Evolutionary conservation across 306 rosid species (phyloP), one percentile per base, ranked within the genome.

Genomic region (Boehmeria nivea): DNA sequence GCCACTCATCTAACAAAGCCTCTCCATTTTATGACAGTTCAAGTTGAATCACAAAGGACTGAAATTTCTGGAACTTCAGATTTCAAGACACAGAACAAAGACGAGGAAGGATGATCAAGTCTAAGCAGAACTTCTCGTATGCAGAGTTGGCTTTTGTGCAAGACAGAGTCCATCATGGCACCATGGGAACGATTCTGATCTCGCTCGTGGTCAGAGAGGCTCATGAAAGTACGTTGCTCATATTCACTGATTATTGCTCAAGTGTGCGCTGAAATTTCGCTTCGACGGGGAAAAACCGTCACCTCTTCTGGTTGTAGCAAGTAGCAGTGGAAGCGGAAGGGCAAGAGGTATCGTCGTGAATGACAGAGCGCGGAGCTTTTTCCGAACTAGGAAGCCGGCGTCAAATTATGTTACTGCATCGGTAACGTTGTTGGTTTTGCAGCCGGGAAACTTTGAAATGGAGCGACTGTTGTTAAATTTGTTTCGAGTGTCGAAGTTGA

Each of bases 11-110:
- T n/a, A n/a, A n/a, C n/a, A n/a, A n/a, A 24, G 17, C 24, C 23
- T n/a, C 54, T 42, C 54, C 60, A 15, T 63, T 54, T 36, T n/a
- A 57, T 51, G 15, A 55, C 67, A 17, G 44, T 57, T 48, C 54
- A 76, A 2, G 60, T n/a, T 61, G 45, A 66, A 28, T 57, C 60
- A 44, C 66, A 16, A 54, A 61, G 45, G 49, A 47, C 56, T 63
- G 73, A 48, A 60, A 37, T 33, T 43, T 61, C 45, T 57, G 67
- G 65, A 63, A 56, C 50, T 64, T 42, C 48, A 49, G 59, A 26
- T 51, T 56, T 13, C 60, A 52, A 59, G 18, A 27, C 33, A 54
- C 76, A 60, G 53, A 69, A 51, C 51, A 54, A 54, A 45, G 14
- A 20, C 45, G 57, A n/a, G 54, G 42, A 38, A 52, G 54, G 49